Conservation (phyloP, 345 rosid species). For the Hevea brasiliensis region DNA sequence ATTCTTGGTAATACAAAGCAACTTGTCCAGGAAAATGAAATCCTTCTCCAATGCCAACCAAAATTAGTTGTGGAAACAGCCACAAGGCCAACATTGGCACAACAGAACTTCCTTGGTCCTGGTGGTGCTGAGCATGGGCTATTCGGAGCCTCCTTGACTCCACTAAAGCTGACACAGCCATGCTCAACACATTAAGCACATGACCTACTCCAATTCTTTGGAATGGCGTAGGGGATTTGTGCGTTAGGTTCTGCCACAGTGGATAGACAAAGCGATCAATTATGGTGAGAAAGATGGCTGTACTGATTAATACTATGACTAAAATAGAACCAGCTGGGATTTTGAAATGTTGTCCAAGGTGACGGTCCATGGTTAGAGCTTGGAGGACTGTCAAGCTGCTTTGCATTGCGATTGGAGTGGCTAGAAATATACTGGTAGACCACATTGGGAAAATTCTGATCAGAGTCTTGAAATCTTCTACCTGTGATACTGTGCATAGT, state of each 20-base stretch:
- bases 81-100: conserved; percentile 47
- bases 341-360: conserved; percentile 40
- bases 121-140: conserved; percentile 17
- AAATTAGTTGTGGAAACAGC: conserved; percentile 45
- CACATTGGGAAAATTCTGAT: conserved; percentile 44
- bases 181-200: conserved; percentile 34
- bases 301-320: conserved; percentile 31
- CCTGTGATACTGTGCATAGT: conserved; percentile 54
- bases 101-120: background rate
- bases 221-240: conserved; percentile 25
- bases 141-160: conserved; percentile 44
- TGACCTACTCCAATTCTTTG: conserved; percentile 52
- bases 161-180: conserved; percentile 37
- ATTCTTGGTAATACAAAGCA: conserved; percentile 46
- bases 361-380: conserved; percentile 49
- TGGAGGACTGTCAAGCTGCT: conserved; percentile 44
- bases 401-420: conserved; percentile 33
- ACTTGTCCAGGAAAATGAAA: conserved; percentile 47
- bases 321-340: conserved; percentile 47
- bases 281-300: conserved; percentile 25
- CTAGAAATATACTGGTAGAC: conserved; percentile 33
- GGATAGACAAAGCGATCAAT: conserved; percentile 38
- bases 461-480: conserved; percentile 57
- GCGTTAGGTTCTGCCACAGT: conserved; percentile 36
- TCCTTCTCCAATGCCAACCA: conserved; percentile 52